These are phyloP conservation scores for Suhomyces bribrorum DNA, from an alignment of 1,139 yeast species.

Conservation along the genomic window DNA sequence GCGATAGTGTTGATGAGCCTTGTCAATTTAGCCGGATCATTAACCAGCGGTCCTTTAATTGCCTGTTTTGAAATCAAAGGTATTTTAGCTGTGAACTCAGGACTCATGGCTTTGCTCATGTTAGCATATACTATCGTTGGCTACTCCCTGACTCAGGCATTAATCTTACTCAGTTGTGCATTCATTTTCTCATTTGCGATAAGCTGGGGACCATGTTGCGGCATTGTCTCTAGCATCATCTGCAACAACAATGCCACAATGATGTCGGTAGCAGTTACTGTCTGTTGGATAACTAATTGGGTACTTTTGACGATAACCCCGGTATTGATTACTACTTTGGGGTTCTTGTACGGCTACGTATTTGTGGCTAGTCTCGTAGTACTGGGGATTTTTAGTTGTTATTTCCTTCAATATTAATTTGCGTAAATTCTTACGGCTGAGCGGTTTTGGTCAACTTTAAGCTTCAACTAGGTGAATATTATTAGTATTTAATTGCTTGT, in stretches of 20 bases:
- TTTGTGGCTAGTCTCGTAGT: conserved; percentile 21
- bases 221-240: conserved; percentile 26
- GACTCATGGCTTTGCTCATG: conserved; percentile 20
- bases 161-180: conserved; percentile 16
- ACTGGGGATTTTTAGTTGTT: conserved; percentile 19
- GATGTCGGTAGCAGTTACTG: conserved; percentile 24
- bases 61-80: conserved; percentile 8
- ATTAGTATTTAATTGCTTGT: too few relatives aligned
- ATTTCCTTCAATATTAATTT: conserved; percentile 2
- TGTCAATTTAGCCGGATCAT: conserved; percentile 21
- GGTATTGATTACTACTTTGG: conserved; percentile 19
- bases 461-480: too few relatives aligned
- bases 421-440: too few relatives aligned
- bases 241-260: conserved; percentile 24
- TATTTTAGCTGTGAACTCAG: conserved; percentile 15
- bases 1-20: conserved; percentile 17
- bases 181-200: conserved; percentile 29
- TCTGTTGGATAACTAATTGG: conserved; percentile 30
- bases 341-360: conserved; percentile 22
- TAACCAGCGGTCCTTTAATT: conserved; percentile 16
- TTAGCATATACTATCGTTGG: conserved; percentile 17
- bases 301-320: conserved; percentile 28
- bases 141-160: conserved; percentile 1
- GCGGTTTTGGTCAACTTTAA: too few relatives aligned
- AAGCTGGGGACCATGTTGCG: conserved; percentile 40